A percentile compares a stretch with the other conserved stretches of the same genome.
Evolutionary conservation across 441 rosid genomes (phyloP).

Genomic region (Eruca vesicaria): DNA sequence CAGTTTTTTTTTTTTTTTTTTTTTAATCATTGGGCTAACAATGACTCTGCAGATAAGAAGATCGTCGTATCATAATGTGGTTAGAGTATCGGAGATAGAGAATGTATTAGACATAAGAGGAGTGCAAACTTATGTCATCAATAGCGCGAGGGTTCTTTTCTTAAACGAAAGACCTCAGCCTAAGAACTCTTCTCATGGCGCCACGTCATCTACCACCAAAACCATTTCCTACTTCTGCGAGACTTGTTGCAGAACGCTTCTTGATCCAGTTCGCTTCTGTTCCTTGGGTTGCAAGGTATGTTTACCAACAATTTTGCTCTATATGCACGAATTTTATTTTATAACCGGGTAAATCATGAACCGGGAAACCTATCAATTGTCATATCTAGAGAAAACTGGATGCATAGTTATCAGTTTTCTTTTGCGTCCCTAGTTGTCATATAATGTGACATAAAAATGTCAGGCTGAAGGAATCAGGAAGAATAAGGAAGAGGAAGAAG

Average conservation of each 20-base stretch:
- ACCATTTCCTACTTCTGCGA: conserved; percentile 61
- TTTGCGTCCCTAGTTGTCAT: no score
- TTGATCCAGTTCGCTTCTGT: conserved; percentile 86
- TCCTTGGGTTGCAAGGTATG: conserved; percentile 93
- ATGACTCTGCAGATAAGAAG: conserved; percentile 61
- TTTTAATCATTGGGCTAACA: not conserved
- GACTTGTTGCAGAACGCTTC: conserved; percentile 66
- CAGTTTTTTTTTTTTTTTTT: no score
- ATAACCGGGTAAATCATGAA: not conserved
- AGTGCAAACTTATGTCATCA: conserved; percentile 83
- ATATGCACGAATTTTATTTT: not conserved
- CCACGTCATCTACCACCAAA: conserved; percentile 31
- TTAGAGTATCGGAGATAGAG: conserved; percentile 73
- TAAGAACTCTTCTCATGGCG: conserved; percentile 39
- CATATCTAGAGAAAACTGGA: not conserved
- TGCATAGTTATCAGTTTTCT: not conserved
- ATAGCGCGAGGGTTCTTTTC: conserved; percentile 79
- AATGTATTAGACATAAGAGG: conserved; percentile 63
- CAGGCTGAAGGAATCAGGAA: conserved; percentile 66
- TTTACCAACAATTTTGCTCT: not conserved
- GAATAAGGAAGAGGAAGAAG: conserved; percentile 48
- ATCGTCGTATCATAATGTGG: conserved; percentile 87
- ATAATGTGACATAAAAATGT: conserved; percentile 15
- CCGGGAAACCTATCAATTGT: not conserved
- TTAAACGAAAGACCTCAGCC: conserved; percentile 87